Percentiles rank a stretch among this genome's conserved stretches.
These are phyloP conservation scores for Umbelopsis ramanniana DNA, from an alignment of 192 early-diverging fungal species.

Conservation along the genomic window DNA sequence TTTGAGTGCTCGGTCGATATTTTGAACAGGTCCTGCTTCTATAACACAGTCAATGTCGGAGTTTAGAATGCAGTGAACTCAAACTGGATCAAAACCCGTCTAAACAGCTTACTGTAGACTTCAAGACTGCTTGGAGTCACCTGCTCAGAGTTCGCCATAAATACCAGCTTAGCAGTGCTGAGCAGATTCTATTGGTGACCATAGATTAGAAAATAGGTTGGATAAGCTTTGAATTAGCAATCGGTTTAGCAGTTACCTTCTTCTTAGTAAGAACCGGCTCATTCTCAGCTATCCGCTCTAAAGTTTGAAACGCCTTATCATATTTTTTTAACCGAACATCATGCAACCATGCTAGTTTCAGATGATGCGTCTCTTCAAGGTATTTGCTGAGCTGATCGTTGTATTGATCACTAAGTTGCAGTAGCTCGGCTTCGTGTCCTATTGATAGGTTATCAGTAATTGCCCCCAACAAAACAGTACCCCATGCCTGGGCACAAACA, in stretches of 20 bases:
- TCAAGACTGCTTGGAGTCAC: neutral
- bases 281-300: neutral
- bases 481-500: neutral
- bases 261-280: neutral
- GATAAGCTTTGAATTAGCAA: neutral
- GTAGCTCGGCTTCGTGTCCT: conserved; percentile 11
- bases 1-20: neutral
- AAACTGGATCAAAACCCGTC: too few species aligned
- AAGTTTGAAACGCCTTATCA: neutral
- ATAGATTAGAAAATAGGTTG: neutral
- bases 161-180: conserved; percentile 2
- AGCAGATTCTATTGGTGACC: neutral
- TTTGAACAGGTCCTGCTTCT: neutral
- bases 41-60: neutral
- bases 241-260: neutral
- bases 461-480: neutral
- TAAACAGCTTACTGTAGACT: neutral
- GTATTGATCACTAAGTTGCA: conserved; percentile 3
- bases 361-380: neutral
- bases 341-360: conserved; percentile 11
- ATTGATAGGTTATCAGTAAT: neutral
- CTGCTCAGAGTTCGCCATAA: conserved; percentile 5
- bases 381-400: neutral
- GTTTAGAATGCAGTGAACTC: too few species aligned
- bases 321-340: conserved; percentile 9